Percentiles rank a stretch among this genome's conserved stretches.
Conservation (phyloP, 306 rosid genomes). For the Canavalia gladiata region DNA sequence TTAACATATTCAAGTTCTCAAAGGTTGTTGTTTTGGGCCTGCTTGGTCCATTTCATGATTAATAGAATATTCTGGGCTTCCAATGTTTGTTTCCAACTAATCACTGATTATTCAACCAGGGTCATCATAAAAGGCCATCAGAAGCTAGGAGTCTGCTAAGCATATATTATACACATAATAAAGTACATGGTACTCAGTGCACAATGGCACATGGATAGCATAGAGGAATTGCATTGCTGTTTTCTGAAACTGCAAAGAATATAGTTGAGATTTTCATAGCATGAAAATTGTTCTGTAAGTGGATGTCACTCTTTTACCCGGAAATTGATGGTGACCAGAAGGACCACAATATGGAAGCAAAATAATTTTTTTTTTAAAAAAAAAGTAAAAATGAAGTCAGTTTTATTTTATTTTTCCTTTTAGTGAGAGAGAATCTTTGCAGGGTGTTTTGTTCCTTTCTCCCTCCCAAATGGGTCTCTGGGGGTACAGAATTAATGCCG, state of each 20-base stretch:
- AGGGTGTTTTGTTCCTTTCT: slow-evolving; percentile 55
- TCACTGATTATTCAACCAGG: neutral
- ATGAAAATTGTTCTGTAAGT: slow-evolving; percentile 34
- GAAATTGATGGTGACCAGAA: slow-evolving; percentile 62
- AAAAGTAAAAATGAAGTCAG: neutral
- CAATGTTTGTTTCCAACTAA: neutral
- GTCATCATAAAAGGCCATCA: slow-evolving; percentile 3
- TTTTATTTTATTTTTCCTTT: slow-evolving; percentile 8
- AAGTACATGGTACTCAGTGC: slow-evolving; percentile 35
- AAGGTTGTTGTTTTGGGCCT: neutral
- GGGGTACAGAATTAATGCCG: slow-evolving; percentile 44
- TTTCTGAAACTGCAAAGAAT: slow-evolving; percentile 53
- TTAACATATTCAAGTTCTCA: too few species aligned
- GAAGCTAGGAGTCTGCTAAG: neutral
- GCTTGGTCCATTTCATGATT: neutral
- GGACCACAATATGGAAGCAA: slow-evolving; percentile 53
- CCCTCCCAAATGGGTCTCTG: slow-evolving; percentile 41
- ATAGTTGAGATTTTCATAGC: slow-evolving; percentile 36
- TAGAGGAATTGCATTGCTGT: slow-evolving; percentile 40
- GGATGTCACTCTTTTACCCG: slow-evolving; percentile 58
- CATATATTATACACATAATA: neutral
- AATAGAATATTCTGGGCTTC: neutral
- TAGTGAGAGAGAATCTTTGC: slow-evolving; percentile 70
- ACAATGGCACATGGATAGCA: slow-evolving; percentile 41
- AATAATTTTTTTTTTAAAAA: neutral